phyloP scores from a whole-genome alignment of 1,284 basidiomycete genomes.

The Mycosarcoma mackinlayi region DNA sequence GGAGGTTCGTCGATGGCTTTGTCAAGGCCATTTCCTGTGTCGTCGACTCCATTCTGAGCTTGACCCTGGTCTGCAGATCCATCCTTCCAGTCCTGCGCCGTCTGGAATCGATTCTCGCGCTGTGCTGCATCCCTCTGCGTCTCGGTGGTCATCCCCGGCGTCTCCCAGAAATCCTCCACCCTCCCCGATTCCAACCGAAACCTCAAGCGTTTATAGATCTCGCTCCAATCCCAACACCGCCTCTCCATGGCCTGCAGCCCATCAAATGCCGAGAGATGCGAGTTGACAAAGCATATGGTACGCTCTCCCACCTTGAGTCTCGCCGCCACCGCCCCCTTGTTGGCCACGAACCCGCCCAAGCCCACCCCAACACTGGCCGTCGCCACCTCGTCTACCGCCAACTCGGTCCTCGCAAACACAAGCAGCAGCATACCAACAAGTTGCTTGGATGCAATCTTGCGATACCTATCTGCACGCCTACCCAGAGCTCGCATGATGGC shows the following conservation, averaged over 20 bases:
- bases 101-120: conserved; percentile 72
- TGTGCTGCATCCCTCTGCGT: conserved; percentile 79
- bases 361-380: conserved; percentile 47
- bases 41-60: background rate
- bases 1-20: too few species aligned
- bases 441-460: conserved; percentile 46
- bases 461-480: conserved; percentile 15
- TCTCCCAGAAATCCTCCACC: conserved; percentile 70
- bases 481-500: conserved; percentile 29
- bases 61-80: background rate
- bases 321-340: conserved; percentile 81
- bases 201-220: conserved; percentile 43
- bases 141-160: conserved; percentile 83
- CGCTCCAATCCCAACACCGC: conserved; percentile 53
- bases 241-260: conserved; percentile 50
- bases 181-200: conserved; percentile 10
- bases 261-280: conserved; percentile 83
- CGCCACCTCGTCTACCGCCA: conserved; percentile 28
- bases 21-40: too few species aligned
- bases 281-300: conserved; percentile 92
- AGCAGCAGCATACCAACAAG: conserved; percentile 49
- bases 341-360: conserved; percentile 50
- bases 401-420: conserved; percentile 21
- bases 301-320: conserved; percentile 89
- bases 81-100: conserved; percentile 11